phyloP scores from a whole-genome alignment of 257 asterid species.

The Nemophila menziesii region DNA sequence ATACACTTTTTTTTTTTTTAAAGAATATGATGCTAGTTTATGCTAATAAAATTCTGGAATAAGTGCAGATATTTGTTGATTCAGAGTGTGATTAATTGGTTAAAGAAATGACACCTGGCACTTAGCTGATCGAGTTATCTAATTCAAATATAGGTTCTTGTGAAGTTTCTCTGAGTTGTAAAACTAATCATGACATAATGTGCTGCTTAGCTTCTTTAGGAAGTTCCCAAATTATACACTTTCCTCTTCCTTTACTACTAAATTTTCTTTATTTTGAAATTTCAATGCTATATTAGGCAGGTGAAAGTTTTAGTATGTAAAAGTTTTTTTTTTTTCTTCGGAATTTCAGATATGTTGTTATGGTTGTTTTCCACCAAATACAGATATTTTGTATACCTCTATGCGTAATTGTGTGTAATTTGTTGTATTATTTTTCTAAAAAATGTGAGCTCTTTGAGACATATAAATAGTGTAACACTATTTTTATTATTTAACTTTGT shows the following conservation, averaged over 20 bases:
- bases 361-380: too few relatives aligned
- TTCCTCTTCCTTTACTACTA: background rate
- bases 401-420: too few relatives aligned
- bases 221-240: background rate
- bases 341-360: too few relatives aligned
- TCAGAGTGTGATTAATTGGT: constrained; percentile 7
- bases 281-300: background rate
- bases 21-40: background rate
- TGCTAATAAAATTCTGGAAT: background rate
- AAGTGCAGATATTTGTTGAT: constrained; percentile 19
- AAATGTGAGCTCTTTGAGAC: too few relatives aligned
- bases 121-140: background rate
- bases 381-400: too few relatives aligned
- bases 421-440: too few relatives aligned
- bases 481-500: too few relatives aligned
- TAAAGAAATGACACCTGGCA: background rate
- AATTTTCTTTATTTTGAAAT: background rate
- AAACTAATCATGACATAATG: background rate
- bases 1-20: background rate
- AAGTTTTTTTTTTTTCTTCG: too few relatives aligned
- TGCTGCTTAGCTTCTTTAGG: background rate
- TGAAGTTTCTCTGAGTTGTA: background rate
- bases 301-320: too few relatives aligned
- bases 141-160: background rate
- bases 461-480: too few relatives aligned